These are phyloP conservation scores for sorghum (Sorghum bicolor) DNA, from an alignment of 176 grass and related monocot species.

Conservation along the genomic window DNA sequence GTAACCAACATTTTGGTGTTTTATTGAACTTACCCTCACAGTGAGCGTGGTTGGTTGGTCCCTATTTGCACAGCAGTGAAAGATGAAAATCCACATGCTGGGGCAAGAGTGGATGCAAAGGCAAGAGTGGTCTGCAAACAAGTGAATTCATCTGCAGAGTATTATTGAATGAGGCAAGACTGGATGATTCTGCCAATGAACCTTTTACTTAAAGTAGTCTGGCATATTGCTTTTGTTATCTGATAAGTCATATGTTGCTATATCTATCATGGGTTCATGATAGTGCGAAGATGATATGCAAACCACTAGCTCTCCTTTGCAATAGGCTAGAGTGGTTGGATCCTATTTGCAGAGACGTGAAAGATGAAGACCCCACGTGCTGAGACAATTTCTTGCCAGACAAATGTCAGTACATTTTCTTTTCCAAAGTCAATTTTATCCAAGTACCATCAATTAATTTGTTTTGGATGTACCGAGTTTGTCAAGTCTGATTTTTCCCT, in stretches of 20 bases:
- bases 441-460: neutral
- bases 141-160: constrained; percentile 35
- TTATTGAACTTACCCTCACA: neutral
- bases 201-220: constrained; percentile 26
- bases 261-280: constrained; percentile 10
- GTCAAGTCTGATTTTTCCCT: neutral
- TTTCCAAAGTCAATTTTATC: neutral
- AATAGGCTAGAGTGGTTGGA: neutral
- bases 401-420: constrained; percentile 12
- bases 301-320: neutral
- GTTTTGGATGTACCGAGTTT: neutral
- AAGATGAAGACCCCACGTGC: constrained; percentile 1
- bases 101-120: too few relatives aligned
- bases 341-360: neutral
- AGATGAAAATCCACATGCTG: neutral
- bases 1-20: neutral
- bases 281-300: neutral
- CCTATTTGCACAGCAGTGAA: neutral
- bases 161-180: constrained; percentile 43
- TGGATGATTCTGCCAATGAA: neutral
- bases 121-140: too few relatives aligned
- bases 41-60: neutral
- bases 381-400: neutral
- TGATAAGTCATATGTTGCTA: neutral
- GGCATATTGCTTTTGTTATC: neutral